Percentiles rank a stretch among this genome's conserved stretches.
Evolutionary conservation across 1,139 yeast species (phyloP).

Genomic region (Maudiozyma humilis): DNA sequence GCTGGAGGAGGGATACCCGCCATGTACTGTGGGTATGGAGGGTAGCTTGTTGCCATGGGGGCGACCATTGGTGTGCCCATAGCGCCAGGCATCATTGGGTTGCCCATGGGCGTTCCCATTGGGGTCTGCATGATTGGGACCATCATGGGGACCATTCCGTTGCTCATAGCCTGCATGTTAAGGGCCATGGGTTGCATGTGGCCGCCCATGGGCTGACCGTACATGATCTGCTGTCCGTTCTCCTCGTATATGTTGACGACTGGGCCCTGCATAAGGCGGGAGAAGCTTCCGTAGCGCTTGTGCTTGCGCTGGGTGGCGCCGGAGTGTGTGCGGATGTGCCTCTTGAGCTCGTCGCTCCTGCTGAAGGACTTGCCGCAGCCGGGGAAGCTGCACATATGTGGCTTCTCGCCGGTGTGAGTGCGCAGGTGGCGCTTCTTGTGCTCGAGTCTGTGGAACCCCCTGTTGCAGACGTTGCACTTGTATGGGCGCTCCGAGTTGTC

Average conservation of each 20-base stretch:
- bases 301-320: slow-evolving; percentile 6
- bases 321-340: slow-evolving; percentile 75
- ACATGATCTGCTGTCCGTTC: not conserved
- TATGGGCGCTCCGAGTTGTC: slow-evolving; percentile 46
- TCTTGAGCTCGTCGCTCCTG: slow-evolving; percentile 81
- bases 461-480: slow-evolving; percentile 84
- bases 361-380: slow-evolving; percentile 82
- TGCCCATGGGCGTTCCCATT: not conserved
- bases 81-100: not conserved
- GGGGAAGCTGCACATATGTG: slow-evolving; percentile 80
- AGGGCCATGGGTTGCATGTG: slow-evolving; percentile 1
- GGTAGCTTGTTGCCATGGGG: slow-evolving; percentile 1
- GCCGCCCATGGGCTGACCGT: slow-evolving; percentile 1
- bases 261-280: not conserved
- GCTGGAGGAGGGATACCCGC: slow-evolving; percentile 5
- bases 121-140: slow-evolving; percentile 2
- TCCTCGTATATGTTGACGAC: slow-evolving; percentile 3
- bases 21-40: slow-evolving; percentile 4
- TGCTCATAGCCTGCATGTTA: slow-evolving; percentile 2
- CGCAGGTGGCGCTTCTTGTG: slow-evolving; percentile 92
- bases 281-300: not conserved
- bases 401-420: slow-evolving; percentile 94
- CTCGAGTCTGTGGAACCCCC: slow-evolving; percentile 86
- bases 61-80: slow-evolving; percentile 5
- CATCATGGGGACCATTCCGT: slow-evolving; percentile 3